A percentile compares a stretch with the other conserved stretches of the same genome.
phyloP scores from a whole-genome alignment of 2,329 filamentous ascomycete species.

The Colletotrichum sansevieriae region DNA sequence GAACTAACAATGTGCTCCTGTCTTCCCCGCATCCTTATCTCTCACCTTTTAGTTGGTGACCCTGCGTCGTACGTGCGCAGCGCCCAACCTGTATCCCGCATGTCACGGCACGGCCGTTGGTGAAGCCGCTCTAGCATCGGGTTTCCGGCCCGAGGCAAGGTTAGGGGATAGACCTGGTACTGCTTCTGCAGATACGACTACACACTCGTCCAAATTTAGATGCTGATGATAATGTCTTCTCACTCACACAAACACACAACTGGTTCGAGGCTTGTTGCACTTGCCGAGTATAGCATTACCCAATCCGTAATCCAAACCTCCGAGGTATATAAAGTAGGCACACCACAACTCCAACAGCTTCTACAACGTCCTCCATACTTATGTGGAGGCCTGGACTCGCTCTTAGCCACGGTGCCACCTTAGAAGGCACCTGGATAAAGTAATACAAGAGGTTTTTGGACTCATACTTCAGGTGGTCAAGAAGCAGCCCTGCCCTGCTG shows the following conservation, averaged over 20 bases:
- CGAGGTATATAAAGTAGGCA: not conserved
- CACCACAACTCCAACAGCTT: no score
- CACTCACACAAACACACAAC: not conserved
- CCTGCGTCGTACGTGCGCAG: not conserved
- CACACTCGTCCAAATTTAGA: not conserved
- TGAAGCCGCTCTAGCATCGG: conserved; percentile 2
- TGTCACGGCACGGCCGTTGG: conserved; percentile 12
- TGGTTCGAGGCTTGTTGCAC: not conserved
- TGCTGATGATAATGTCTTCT: not conserved
- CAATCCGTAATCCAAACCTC: not conserved
- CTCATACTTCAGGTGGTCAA: no score
- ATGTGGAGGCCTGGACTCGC: no score
- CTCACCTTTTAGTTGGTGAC: not conserved
- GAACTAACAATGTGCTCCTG: not conserved
- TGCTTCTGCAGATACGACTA: not conserved
- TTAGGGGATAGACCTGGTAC: not conserved
- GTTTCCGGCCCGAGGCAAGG: not conserved
- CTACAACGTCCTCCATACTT: no score
- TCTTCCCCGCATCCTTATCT: not conserved
- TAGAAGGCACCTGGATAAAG: no score
- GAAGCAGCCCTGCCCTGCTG: no score
- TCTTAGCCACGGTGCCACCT: no score
- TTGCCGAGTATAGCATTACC: not conserved
- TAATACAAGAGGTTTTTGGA: no score
- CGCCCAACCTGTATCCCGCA: not conserved